These are phyloP conservation scores for Nicotiana paniculata DNA, from an alignment of 257 asterid genomes.

Conservation along the genomic window DNA sequence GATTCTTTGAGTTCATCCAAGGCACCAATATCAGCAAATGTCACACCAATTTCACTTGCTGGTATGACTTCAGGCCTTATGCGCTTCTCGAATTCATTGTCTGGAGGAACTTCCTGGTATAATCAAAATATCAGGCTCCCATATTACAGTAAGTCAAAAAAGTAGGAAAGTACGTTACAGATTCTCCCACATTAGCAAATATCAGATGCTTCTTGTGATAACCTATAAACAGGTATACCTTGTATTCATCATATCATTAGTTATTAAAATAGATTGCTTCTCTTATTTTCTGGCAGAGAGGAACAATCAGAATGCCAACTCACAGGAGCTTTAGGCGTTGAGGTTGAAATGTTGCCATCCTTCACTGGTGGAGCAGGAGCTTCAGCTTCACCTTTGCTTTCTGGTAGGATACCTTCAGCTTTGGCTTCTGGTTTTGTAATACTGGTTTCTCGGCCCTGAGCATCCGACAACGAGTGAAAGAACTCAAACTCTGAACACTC, in stretches of 20 bases:
- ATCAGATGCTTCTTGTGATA: not conserved
- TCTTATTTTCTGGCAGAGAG: not conserved
- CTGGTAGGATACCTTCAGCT: conserved; percentile 30
- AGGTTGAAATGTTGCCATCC: conserved; percentile 18
- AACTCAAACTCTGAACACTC: not conserved
- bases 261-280: not conserved
- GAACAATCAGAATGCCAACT: conserved; percentile 19
- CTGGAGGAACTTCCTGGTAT: conserved; percentile 66
- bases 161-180: not conserved
- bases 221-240: not conserved
- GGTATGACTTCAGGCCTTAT: conserved; percentile 87
- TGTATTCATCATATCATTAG: not conserved
- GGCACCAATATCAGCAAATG: conserved; percentile 84
- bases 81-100: conserved; percentile 83
- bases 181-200: not conserved
- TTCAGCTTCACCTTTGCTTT: conserved; percentile 37
- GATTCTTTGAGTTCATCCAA: conserved; percentile 75
- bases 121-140: conserved; percentile 7
- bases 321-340: conserved; percentile 37
- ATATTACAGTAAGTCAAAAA: not conserved
- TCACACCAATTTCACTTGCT: conserved; percentile 63
- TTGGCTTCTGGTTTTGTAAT: conserved; percentile 30
- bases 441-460: conserved; percentile 29
- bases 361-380: conserved; percentile 23
- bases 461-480: conserved; percentile 19